These are phyloP conservation scores for Sungouiozyma ichnusensis DNA, from an alignment of 805 yeast genomes.

Conservation along the genomic window DNA sequence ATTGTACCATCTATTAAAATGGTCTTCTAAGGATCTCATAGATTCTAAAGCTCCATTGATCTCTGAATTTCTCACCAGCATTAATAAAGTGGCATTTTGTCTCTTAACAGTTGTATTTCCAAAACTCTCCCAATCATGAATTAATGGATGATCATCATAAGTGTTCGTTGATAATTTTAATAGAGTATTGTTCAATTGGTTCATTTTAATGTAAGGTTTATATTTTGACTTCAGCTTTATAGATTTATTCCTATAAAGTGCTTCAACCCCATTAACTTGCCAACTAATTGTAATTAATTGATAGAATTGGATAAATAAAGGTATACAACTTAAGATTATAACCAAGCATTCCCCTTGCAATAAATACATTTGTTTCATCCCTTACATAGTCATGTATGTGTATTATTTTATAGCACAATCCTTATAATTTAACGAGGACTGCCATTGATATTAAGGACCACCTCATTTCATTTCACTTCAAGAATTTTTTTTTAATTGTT, in stretches of 20 bases:
- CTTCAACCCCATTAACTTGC: background rate
- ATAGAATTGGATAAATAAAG: background rate
- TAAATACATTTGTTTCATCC: background rate
- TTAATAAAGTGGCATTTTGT: constrained; percentile 70
- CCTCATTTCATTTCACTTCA: too few species aligned
- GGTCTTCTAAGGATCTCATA: constrained; percentile 68
- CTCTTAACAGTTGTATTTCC: constrained; percentile 3
- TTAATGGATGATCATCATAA: constrained; percentile 13
- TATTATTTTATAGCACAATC: too few species aligned
- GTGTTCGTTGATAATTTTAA: constrained; percentile 22
- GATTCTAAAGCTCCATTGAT: constrained; percentile 61
- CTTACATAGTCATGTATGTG: too few species aligned
- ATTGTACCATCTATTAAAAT: constrained; percentile 54
- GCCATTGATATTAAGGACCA: too few species aligned
- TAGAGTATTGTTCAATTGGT: background rate
- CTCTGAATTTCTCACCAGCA: constrained; percentile 81
- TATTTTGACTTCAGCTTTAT: background rate
- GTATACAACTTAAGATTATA: background rate
- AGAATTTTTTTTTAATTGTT: too few species aligned
- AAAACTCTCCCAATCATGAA: background rate
- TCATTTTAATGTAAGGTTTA: constrained; percentile 1
- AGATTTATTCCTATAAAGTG: background rate
- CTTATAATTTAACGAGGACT: too few species aligned
- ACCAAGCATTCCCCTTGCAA: background rate
- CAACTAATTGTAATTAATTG: background rate